A percentile compares a stretch with the other conserved stretches of the same genome.
These are phyloP conservation scores for Yamadazyma triangularis DNA, from an alignment of 1,139 yeast genomes.

Conservation along the genomic window DNA sequence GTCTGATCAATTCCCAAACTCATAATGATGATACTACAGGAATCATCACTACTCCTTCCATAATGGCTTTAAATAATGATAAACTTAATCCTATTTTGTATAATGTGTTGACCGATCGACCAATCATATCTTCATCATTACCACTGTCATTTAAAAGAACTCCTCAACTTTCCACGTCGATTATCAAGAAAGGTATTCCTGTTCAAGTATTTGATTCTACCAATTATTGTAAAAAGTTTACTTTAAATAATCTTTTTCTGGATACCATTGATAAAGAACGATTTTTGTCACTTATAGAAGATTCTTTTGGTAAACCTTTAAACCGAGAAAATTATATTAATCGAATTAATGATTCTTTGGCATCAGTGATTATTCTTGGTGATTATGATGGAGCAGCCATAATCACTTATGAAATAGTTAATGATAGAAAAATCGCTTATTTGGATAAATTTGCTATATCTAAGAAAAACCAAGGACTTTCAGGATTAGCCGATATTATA, in stretches of 20 bases:
- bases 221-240: slow-evolving; percentile 28
- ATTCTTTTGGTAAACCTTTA: slow-evolving; percentile 72
- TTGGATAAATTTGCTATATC: slow-evolving; percentile 92
- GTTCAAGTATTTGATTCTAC: slow-evolving; percentile 47
- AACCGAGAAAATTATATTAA: slow-evolving; percentile 59
- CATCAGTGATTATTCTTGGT: slow-evolving; percentile 80
- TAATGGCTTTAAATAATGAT: slow-evolving; percentile 43
- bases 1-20: slow-evolving; percentile 24
- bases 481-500: slow-evolving; percentile 90
- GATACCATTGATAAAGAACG: slow-evolving; percentile 53
- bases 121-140: slow-evolving; percentile 86
- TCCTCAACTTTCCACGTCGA: slow-evolving; percentile 69
- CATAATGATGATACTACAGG: slow-evolving; percentile 43
- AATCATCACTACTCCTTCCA: slow-evolving; percentile 36
- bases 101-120: slow-evolving; percentile 85
- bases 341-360: slow-evolving; percentile 62
- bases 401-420: slow-evolving; percentile 62
- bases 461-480: slow-evolving; percentile 77
- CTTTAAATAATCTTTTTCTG: slow-evolving; percentile 40
- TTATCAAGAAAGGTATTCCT: slow-evolving; percentile 72
- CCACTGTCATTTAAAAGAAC: slow-evolving; percentile 70
- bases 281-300: slow-evolving; percentile 61
- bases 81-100: slow-evolving; percentile 75
- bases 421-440: slow-evolving; percentile 55
- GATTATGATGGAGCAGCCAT: slow-evolving; percentile 96